Conservation (phyloP, 2,329 filamentous ascomycete genomes). For the Neophaeococcomyces aloes region DNA sequence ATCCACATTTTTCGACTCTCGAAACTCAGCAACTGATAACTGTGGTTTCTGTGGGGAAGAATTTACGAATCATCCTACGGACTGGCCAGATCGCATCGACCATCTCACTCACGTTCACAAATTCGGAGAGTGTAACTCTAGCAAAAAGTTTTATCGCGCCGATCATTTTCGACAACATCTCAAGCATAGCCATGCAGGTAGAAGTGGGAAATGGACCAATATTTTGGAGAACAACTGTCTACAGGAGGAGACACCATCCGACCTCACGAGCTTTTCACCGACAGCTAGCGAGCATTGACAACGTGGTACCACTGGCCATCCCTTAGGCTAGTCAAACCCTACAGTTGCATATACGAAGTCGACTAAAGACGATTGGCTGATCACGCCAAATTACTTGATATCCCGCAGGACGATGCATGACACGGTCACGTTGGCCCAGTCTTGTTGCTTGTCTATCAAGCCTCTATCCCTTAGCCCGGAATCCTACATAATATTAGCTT, state of each 20-base stretch:
- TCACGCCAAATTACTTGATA: no score
- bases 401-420: constrained; percentile 7
- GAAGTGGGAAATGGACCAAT: constrained; percentile 97
- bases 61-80: constrained; percentile 61
- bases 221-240: constrained; percentile 95
- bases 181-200: constrained; percentile 93
- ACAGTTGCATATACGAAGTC: background rate
- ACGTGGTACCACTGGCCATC: background rate
- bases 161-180: constrained; percentile 97
- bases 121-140: constrained; percentile 94
- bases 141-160: constrained; percentile 94
- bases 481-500: no score
- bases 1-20: constrained; percentile 41
- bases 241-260: constrained; percentile 59
- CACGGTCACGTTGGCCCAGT: no score
- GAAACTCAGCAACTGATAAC: constrained; percentile 47
- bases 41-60: constrained; percentile 96
- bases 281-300: constrained; percentile 8
- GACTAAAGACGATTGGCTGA: constrained; percentile 5
- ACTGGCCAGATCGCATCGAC: constrained; percentile 78
- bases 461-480: no score
- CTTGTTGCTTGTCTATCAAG: no score
- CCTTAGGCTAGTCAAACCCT: background rate
- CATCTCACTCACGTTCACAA: constrained; percentile 91
- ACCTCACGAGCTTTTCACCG: constrained; percentile 4